A percentile compares a stretch with the other conserved stretches of the same genome.
Conservation (phyloP, 495 filamentous ascomycete genomes). For the Recurvomyces mirabilis region DNA sequence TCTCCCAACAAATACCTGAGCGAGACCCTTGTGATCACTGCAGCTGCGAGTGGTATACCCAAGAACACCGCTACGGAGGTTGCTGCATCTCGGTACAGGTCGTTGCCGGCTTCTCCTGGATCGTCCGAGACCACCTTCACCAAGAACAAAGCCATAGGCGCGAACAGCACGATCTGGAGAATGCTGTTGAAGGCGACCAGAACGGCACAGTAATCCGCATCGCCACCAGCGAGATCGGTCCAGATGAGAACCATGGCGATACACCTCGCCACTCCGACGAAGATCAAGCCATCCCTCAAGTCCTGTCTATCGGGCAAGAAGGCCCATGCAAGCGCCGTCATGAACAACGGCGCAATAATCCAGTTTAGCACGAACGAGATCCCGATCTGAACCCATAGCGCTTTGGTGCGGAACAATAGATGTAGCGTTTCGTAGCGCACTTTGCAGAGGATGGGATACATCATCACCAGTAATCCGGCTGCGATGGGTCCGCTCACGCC, state of each 20-base stretch:
- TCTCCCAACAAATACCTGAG: slow-evolving; percentile 24
- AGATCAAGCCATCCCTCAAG: slow-evolving; percentile 31
- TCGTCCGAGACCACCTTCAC: slow-evolving; percentile 27
- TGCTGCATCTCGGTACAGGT: slow-evolving; percentile 25
- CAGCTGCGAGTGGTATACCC: slow-evolving; percentile 31
- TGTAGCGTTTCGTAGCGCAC: slow-evolving; percentile 76
- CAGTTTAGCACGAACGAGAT: slow-evolving; percentile 79
- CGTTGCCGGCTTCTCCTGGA: slow-evolving; percentile 8
- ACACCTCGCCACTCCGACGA: slow-evolving; percentile 32
- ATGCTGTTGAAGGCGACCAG: slow-evolving; percentile 33
- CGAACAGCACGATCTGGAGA: slow-evolving; percentile 32
- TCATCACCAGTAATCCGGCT: slow-evolving; percentile 78
- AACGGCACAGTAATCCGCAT: slow-evolving; percentile 32
- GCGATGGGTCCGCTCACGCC: slow-evolving; percentile 71
- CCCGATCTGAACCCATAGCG: slow-evolving; percentile 66
- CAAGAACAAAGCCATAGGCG: slow-evolving; percentile 32
- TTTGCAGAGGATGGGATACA: slow-evolving; percentile 93
- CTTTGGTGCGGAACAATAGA: slow-evolving; percentile 46
- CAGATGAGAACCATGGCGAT: slow-evolving; percentile 35
- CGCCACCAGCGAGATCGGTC: slow-evolving; percentile 31
- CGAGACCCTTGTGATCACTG: slow-evolving; percentile 26
- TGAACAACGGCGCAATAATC: slow-evolving; percentile 80
- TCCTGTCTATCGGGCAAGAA: slow-evolving; percentile 32
- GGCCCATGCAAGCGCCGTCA: slow-evolving; percentile 49
- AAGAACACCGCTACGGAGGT: slow-evolving; percentile 32